Evolutionary conservation across 225 moss, liverwort and hornwort species (phyloP), one percentile per base, ranked within the genome.

Genomic region (Polytrichum commune): DNA sequence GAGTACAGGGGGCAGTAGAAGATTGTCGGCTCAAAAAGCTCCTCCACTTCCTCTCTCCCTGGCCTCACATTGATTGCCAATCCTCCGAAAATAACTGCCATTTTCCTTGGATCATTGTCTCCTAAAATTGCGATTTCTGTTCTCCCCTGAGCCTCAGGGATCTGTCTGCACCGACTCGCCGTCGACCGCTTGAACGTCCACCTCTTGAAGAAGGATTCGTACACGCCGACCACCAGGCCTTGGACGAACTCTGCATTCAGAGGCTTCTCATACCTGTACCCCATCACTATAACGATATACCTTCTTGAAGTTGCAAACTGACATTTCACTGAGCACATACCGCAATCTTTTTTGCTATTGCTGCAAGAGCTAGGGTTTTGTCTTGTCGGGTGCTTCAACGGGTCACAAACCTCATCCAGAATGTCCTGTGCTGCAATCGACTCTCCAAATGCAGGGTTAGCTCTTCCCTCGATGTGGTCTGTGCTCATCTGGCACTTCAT

Each of bases 1-100:
- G 69, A 70, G 29, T 83, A 79, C 65, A 83, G 32, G 2, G 70
- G 76, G 56, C 75, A 75, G 57, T 76, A 76, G 67, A 83, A 83
- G 29, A 79, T 27, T 8, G 73, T 79, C 18, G 79, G 56, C 18
- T 79, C 64, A 30, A 83, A 76, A 0, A 46, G 60, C 29, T 78
- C 63, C 27, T 69, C 75, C 46, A 62, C 29, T 56, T 69, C 72
- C 19, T 65, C 8, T 69, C 67, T 67, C 1, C 57, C 19, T 0
- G 29, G 29, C 16, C 9, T 27, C 1, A 70, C 30, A 71, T 83
- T 79, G 0, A 79, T 60, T 5, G 79, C 76, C 28, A 79, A 54
- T 53, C 83, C 67, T 63, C 79, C 79, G 71, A 79, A 79, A 53
- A 83, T 56, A 1, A 76, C 16, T 0, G 73, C 79, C 67, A 79